These are phyloP conservation scores for Cryphonectria nitschkei DNA, from an alignment of 2,329 filamentous ascomycete genomes.

Conservation along the genomic window DNA sequence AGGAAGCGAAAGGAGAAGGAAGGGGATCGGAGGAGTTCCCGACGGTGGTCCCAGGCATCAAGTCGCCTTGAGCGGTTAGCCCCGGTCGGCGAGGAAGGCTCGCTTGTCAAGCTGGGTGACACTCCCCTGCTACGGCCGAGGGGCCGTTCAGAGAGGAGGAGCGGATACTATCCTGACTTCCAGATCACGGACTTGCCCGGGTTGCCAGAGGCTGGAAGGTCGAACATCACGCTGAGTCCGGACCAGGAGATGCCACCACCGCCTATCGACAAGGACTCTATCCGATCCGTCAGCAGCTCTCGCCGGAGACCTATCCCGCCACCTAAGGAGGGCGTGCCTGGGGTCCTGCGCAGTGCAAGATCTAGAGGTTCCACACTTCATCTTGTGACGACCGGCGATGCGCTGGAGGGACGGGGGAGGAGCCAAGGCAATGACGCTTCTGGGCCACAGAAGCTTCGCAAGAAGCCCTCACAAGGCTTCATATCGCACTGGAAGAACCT, in stretches of 20 bases:
- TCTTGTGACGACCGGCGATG: conserved; percentile 70
- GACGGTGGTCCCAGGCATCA: conserved; percentile 86
- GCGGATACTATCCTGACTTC: conserved; percentile 65
- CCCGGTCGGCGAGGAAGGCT: conserved; percentile 78
- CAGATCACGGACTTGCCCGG: conserved; percentile 75
- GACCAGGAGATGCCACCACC: conserved; percentile 58
- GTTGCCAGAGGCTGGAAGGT: conserved; percentile 64
- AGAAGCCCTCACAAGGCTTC: conserved; percentile 62
- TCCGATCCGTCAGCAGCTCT: conserved; percentile 77
- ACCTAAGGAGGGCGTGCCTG: conserved; percentile 76
- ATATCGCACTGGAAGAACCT: conserved; percentile 66
- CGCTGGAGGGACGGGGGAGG: conserved; percentile 43
- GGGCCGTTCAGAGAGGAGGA: conserved; percentile 78
- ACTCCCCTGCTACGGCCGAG: conserved; percentile 65
- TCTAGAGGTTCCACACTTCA: conserved; percentile 85
- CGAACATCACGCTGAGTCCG: conserved; percentile 48
- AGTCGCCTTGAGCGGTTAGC: conserved; percentile 82
- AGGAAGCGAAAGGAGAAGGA: conserved; percentile 84
- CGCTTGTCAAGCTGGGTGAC: conserved; percentile 49
- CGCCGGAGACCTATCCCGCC: conserved; percentile 76
- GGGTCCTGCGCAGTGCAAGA: conserved; percentile 66
- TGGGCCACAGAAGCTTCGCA: conserved; percentile 51
- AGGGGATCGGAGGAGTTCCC: conserved; percentile 74
- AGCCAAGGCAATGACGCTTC: conserved; percentile 38
- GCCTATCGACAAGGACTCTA: conserved; percentile 77